Conservation (phyloP, 2,329 filamentous ascomycete species). For the Hymenoscyphus occultus region DNA sequence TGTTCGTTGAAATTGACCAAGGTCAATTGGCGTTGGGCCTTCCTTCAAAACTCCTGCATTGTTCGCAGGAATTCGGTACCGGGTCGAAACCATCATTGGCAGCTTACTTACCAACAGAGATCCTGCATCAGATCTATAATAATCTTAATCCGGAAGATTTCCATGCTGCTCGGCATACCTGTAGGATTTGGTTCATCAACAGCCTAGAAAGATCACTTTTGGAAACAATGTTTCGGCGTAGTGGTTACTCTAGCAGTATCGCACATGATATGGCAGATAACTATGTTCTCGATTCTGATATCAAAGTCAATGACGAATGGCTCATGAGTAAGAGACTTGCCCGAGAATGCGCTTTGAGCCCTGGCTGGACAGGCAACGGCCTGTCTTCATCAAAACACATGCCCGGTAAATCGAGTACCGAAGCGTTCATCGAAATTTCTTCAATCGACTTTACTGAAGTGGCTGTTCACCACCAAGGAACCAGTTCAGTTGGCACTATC, state of each 20-base stretch:
- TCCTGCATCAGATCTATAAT: conserved; percentile 39
- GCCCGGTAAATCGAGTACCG: conserved; percentile 14
- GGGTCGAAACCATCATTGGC: conserved; percentile 11
- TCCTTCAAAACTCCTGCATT: not conserved
- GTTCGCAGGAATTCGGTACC: not conserved
- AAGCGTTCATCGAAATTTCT: conserved; percentile 37
- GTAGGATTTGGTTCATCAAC: conserved; percentile 56
- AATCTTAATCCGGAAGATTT: conserved; percentile 45
- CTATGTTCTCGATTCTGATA: conserved; percentile 18
- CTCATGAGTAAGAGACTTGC: conserved; percentile 43
- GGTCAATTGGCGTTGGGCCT: too few relatives aligned
- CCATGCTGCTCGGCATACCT: conserved; percentile 58
- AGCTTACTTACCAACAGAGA: conserved; percentile 37
- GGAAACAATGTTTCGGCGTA: conserved; percentile 50
- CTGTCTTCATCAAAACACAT: conserved; percentile 15
- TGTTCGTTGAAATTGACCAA: too few relatives aligned
- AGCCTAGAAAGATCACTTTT: conserved; percentile 53
- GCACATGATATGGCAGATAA: conserved; percentile 32
- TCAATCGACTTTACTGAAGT: conserved; percentile 40
- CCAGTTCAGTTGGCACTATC: conserved; percentile 26
- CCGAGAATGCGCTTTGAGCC: conserved; percentile 41
- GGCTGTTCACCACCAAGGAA: conserved; percentile 29
- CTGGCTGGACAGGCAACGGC: conserved; percentile 33
- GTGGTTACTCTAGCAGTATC: conserved; percentile 51
- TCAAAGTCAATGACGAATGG: conserved; percentile 30